Conservation (phyloP, 2,329 filamentous ascomycete genomes). For the Colletotrichum higginsianum region DNA sequence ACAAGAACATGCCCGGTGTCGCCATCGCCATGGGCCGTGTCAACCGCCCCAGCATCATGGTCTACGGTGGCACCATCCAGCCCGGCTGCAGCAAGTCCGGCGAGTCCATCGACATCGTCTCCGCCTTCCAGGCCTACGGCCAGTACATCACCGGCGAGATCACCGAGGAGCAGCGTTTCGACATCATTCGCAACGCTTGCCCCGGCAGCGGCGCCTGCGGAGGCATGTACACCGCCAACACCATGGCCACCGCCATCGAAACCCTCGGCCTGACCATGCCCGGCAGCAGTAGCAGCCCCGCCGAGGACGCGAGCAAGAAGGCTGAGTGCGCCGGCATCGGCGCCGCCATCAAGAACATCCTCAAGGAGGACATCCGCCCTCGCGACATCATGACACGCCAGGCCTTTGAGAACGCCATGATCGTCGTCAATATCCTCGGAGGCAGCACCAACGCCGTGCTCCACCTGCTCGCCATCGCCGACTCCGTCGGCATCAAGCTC, state of each 20-base stretch:
- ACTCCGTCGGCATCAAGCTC: slow-evolving; percentile 84
- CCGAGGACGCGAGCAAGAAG: slow-evolving; percentile 79
- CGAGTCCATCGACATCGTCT: slow-evolving; percentile 91
- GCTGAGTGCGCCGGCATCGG: slow-evolving; percentile 82
- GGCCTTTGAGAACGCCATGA: slow-evolving; percentile 90
- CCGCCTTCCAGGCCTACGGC: slow-evolving; percentile 97
- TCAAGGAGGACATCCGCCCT: slow-evolving; percentile 83
- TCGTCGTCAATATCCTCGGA: slow-evolving; percentile 84
- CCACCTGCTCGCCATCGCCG: slow-evolving; percentile 87
- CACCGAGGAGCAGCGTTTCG: slow-evolving; percentile 90
- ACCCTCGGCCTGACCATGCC: slow-evolving; percentile 90
- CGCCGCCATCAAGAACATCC: slow-evolving; percentile 79
- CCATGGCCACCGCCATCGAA: slow-evolving; percentile 94
- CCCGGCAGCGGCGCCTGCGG: slow-evolving; percentile 77
- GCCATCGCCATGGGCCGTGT: slow-evolving; percentile 94
- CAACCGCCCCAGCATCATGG: slow-evolving; percentile 96
- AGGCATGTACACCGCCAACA: slow-evolving; percentile 95
- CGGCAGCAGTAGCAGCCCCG: slow-evolving; percentile 84
- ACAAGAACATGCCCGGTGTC: slow-evolving; percentile 99
- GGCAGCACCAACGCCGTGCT: slow-evolving; percentile 90
- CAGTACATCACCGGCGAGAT: slow-evolving; percentile 95
- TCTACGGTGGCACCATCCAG: slow-evolving; percentile 95
- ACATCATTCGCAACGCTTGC: slow-evolving; percentile 95
- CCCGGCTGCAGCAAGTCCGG: slow-evolving; percentile 87
- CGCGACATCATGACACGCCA: slow-evolving; percentile 84